Percentiles rank a stretch among this genome's conserved stretches.
phyloP scores from a whole-genome alignment of 768 basidiomycete species.

The Lyophyllum atratum region DNA sequence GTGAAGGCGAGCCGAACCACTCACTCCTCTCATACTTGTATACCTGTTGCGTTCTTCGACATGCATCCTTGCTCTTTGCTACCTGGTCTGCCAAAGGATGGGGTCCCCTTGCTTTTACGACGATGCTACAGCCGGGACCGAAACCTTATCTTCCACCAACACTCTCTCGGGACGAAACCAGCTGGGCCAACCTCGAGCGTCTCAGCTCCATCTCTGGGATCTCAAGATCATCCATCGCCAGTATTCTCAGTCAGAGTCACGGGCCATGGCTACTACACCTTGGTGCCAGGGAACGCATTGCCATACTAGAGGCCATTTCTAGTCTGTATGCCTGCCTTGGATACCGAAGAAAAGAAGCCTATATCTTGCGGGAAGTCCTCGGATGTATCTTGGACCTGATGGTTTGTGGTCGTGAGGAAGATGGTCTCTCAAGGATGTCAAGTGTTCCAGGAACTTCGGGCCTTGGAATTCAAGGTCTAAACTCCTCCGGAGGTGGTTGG shows the following conservation, averaged over 20 bases:
- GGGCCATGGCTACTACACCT: conserved; percentile 89
- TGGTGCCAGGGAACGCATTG: conserved; percentile 72
- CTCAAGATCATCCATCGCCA: conserved; percentile 66
- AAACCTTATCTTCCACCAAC: conserved; percentile 63
- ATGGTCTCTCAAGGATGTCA: conserved; percentile 48
- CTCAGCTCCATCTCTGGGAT: conserved; percentile 71
- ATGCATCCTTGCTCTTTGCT: conserved; percentile 72
- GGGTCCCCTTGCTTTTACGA: conserved; percentile 75
- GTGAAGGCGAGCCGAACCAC: conserved; percentile 58
- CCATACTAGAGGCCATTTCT: conserved; percentile 68
- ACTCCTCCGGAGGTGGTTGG: conserved; percentile 34
- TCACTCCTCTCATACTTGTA: conserved; percentile 71
- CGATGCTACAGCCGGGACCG: conserved; percentile 69
- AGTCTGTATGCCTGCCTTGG: conserved; percentile 81
- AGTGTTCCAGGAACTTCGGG: conserved; percentile 42
- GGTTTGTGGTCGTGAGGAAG: conserved; percentile 82
- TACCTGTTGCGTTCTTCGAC: conserved; percentile 67
- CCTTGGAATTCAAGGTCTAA: conserved; percentile 49
- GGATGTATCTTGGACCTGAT: conserved; percentile 84
- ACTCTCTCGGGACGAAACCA: conserved; percentile 46
- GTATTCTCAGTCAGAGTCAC: conserved; percentile 68
- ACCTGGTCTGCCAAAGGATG: conserved; percentile 89
- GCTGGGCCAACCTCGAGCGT: conserved; percentile 59
- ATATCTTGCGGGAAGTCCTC: conserved; percentile 82
- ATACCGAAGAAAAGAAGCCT: conserved; percentile 86